phyloP scores from a whole-genome alignment of 129 eudicot species.

The Pseudognaphalium luteoalbum region DNA sequence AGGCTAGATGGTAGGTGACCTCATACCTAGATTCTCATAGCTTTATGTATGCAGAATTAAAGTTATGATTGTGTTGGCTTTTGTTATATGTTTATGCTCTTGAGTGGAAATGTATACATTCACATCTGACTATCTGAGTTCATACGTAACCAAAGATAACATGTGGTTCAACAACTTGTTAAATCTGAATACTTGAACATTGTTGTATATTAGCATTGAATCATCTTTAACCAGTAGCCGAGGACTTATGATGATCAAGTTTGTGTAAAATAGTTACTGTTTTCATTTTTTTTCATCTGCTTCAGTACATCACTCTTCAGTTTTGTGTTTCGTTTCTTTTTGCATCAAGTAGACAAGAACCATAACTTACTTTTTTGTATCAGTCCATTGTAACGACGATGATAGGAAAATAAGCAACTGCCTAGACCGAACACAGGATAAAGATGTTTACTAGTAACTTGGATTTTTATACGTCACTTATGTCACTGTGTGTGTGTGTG shows the following conservation, averaged over 20 bases:
- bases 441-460: neutral
- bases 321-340: neutral
- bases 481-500: neutral
- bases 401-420: neutral
- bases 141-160: neutral
- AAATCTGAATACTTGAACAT: neutral
- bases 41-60: neutral
- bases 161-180: neutral
- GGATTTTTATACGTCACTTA: neutral
- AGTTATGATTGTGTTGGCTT: neutral
- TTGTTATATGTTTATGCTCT: neutral
- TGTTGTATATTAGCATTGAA: neutral
- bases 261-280: neutral
- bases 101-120: neutral
- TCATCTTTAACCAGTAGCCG: neutral
- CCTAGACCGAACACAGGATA: neutral
- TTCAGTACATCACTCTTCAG: neutral
- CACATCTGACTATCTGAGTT: neutral
- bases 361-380: neutral
- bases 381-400: neutral
- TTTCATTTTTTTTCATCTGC: neutral
- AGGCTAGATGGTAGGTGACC: slow-evolving; percentile 42
- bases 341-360: no score
- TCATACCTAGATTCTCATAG: neutral
- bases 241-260: neutral